Conservation (phyloP, 2,329 filamentous ascomycete species). For the Xylaria sp. region DNA sequence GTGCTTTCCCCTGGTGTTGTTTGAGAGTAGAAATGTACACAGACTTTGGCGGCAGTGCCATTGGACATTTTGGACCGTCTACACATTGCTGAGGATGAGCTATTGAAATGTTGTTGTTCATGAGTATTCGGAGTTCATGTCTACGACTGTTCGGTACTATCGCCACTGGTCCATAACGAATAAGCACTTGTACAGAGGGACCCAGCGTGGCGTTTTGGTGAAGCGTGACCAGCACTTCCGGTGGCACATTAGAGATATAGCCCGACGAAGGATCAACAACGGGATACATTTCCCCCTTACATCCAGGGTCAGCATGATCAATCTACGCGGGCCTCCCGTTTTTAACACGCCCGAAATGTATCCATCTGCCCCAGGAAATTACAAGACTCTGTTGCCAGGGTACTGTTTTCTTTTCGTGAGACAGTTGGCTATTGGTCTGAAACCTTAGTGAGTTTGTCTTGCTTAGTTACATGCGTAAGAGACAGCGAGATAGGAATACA, state of each 20-base stretch:
- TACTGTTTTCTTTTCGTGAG: slow-evolving; percentile 2
- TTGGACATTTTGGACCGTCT: too few species aligned
- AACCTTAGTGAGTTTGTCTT: background rate
- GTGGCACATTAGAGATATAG: background rate
- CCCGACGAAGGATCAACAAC: background rate
- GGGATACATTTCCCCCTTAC: background rate
- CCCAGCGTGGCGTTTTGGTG: background rate
- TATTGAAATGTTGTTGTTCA: background rate
- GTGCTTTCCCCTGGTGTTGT: slow-evolving; percentile 66
- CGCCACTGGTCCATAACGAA: background rate
- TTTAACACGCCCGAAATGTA: background rate
- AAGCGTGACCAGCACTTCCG: background rate
- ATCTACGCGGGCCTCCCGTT: too few species aligned
- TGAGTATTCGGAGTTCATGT: background rate
- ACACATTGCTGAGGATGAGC: too few species aligned
- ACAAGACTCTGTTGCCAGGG: background rate
- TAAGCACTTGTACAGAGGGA: background rate
- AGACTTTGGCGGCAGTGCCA: too few species aligned
- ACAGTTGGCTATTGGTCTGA: slow-evolving; percentile 2
- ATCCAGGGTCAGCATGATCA: background rate
- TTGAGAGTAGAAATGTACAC: slow-evolving; percentile 48
- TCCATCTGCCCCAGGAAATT: background rate
- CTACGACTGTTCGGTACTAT: background rate
- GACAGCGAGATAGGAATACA: background rate
- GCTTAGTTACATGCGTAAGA: background rate